phyloP scores from a whole-genome alignment of 2,329 filamentous ascomycete genomes.

The Penicillium sp. region DNA sequence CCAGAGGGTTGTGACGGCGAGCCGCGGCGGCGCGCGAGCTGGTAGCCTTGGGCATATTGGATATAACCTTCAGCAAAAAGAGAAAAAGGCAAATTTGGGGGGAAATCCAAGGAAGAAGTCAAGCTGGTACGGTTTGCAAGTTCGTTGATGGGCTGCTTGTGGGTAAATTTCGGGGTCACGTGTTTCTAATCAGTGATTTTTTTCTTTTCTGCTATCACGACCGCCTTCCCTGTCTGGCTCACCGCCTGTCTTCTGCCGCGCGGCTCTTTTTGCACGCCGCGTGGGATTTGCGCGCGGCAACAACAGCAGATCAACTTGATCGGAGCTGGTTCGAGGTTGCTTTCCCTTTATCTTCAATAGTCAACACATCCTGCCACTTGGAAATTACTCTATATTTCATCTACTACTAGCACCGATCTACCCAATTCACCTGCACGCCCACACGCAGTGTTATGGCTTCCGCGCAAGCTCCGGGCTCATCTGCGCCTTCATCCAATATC shows the following conservation, averaged over 20 bases:
- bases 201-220: conserved; percentile 27
- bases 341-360: no score
- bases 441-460: no score
- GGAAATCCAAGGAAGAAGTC: neutral
- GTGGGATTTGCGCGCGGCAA: no score
- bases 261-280: conserved; percentile 8
- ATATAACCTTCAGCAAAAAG: neutral
- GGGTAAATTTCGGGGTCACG: conserved; percentile 42
- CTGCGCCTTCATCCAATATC: conserved; percentile 41
- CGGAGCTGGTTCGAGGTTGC: no score
- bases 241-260: conserved; percentile 12
- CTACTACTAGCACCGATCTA: no score
- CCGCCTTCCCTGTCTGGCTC: conserved; percentile 7
- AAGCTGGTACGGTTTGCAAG: conserved; percentile 1
- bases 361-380: no score
- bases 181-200: conserved; percentile 32
- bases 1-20: conserved; percentile 85
- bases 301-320: neutral
- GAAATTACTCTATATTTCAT: neutral
- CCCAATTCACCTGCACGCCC: no score
- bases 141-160: conserved; percentile 24
- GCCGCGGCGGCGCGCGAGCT: conserved; percentile 59
- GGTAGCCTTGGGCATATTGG: conserved; percentile 77
- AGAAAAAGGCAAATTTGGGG: neutral
- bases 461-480: conserved; percentile 36